phyloP scores from a whole-genome alignment of 2,329 filamentous ascomycete species.

The Akanthomyces uredinophilus region DNA sequence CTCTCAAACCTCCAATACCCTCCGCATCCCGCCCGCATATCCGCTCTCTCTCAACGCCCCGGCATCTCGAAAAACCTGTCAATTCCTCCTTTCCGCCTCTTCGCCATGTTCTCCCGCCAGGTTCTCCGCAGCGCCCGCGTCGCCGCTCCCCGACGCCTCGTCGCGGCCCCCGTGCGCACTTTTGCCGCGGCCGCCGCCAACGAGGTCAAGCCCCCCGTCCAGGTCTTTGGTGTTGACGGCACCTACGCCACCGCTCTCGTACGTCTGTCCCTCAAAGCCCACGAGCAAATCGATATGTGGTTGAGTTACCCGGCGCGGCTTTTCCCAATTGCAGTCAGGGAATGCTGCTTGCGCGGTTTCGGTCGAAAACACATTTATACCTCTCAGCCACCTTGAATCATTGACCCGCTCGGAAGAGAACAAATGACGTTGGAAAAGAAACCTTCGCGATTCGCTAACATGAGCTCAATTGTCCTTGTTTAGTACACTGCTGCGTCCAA shows the following conservation, averaged over 20 bases:
- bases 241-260: conserved; percentile 98
- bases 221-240: conserved; percentile 92
- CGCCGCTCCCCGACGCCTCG: conserved; percentile 55
- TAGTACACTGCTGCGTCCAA: conserved; percentile 97
- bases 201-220: conserved; percentile 76
- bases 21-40: not conserved
- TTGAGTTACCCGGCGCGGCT: not conserved
- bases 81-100: conserved; percentile 15
- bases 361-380: not conserved
- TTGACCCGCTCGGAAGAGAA: not conserved
- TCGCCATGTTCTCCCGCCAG: conserved; percentile 56
- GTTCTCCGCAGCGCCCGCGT: conserved; percentile 51
- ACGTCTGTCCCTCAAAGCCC: conserved; percentile 38
- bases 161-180: conserved; percentile 56
- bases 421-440: not conserved
- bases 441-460: conserved; percentile 5
- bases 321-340: not conserved
- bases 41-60: conserved; percentile 7
- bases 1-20: conserved; percentile 18
- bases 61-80: conserved; percentile 25
- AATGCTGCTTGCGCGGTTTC: not conserved
- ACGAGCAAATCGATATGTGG: no score
- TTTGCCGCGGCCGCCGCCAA: conserved; percentile 69
- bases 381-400: not conserved
- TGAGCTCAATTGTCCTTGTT: conserved; percentile 28